Percentiles rank a stretch among this genome's conserved stretches.
Evolutionary conservation across 2,329 filamentous ascomycete genomes (phyloP).

Genomic region (Harringtonia lauricola): DNA sequence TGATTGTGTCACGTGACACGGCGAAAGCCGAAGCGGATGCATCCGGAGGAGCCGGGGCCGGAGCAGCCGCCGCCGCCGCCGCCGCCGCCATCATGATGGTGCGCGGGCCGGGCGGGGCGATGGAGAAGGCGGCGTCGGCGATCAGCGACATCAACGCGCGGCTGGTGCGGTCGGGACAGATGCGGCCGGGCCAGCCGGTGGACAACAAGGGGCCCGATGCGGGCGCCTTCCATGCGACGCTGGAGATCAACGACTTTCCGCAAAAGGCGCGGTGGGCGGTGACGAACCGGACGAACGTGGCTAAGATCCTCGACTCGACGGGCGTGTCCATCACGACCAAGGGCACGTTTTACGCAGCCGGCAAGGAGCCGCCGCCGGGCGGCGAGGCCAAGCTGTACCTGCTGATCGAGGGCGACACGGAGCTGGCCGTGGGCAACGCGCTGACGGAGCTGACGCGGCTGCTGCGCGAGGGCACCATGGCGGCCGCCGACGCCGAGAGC

Average conservation of each 20-base stretch:
- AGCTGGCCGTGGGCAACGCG: slow-evolving; percentile 80
- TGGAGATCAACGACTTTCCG: slow-evolving; percentile 99
- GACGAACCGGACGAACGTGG: slow-evolving; percentile 95
- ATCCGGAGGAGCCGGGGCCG: slow-evolving; percentile 15
- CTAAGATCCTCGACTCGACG: slow-evolving; percentile 91
- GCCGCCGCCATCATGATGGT: slow-evolving; percentile 14
- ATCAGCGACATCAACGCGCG: slow-evolving; percentile 86
- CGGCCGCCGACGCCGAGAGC: slow-evolving; percentile 76
- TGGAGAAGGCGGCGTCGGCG: slow-evolving; percentile 83
- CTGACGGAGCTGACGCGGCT: slow-evolving; percentile 83
- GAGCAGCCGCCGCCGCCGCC: slow-evolving; percentile 6
- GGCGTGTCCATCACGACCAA: slow-evolving; percentile 97
- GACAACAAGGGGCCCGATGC: slow-evolving; percentile 98
- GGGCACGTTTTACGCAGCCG: slow-evolving; percentile 75
- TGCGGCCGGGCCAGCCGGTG: slow-evolving; percentile 85
- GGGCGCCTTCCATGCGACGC: slow-evolving; percentile 88
- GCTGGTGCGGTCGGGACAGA: slow-evolving; percentile 77
- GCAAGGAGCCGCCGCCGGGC: slow-evolving; percentile 65
- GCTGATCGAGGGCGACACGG: slow-evolving; percentile 92
- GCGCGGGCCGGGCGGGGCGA: slow-evolving; percentile 42
- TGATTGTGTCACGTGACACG: slow-evolving; percentile 41
- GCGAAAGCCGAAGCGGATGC: slow-evolving; percentile 30
- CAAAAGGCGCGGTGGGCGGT: slow-evolving; percentile 98
- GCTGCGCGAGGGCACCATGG: slow-evolving; percentile 81
- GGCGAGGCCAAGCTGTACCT: slow-evolving; percentile 94